Conservation (phyloP, 805 yeast genomes). For the Jamesozyma spencerorum region DNA sequence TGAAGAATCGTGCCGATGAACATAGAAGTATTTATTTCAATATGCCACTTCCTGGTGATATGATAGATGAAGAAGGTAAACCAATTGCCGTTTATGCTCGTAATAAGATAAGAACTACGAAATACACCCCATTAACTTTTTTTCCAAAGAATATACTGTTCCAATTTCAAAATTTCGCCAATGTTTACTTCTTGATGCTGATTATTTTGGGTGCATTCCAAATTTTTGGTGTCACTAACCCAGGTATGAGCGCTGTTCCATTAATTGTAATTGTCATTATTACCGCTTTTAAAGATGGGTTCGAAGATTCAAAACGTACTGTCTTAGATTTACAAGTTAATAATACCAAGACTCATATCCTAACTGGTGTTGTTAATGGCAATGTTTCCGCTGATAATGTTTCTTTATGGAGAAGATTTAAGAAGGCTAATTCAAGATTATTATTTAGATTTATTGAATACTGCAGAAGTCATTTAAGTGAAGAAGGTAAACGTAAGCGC, state of each 20-base stretch:
- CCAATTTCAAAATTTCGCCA: slow-evolving; percentile 87
- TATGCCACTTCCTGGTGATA: slow-evolving; percentile 47
- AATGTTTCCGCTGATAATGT: slow-evolving; percentile 58
- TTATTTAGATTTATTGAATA: slow-evolving; percentile 20
- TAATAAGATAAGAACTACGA: slow-evolving; percentile 90
- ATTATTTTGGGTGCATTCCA: slow-evolving; percentile 70
- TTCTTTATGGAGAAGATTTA: slow-evolving; percentile 60
- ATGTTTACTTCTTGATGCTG: slow-evolving; percentile 71
- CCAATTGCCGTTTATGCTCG: slow-evolving; percentile 61
- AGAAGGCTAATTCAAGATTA: slow-evolving; percentile 39
- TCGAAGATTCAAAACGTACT: slow-evolving; percentile 74
- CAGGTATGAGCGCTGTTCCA: slow-evolving; percentile 68
- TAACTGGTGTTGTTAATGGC: slow-evolving; percentile 44
- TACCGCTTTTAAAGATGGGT: slow-evolving; percentile 71
- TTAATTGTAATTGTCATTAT: slow-evolving; percentile 65
- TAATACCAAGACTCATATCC: slow-evolving; percentile 61
- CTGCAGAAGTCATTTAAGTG: slow-evolving; percentile 25
- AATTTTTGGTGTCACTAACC: slow-evolving; percentile 74
- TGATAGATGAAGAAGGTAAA: slow-evolving; percentile 50
- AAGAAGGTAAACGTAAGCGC: slow-evolving; percentile 31
- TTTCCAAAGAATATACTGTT: slow-evolving; percentile 72
- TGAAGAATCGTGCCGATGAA: slow-evolving; percentile 33
- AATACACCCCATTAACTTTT: slow-evolving; percentile 84
- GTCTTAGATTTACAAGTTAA: slow-evolving; percentile 64
- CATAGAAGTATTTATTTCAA: slow-evolving; percentile 51